Base-by-base conservation (phyloP, 2,329 filamentous ascomycete species). In the Gyromitra esculenta region DNA sequence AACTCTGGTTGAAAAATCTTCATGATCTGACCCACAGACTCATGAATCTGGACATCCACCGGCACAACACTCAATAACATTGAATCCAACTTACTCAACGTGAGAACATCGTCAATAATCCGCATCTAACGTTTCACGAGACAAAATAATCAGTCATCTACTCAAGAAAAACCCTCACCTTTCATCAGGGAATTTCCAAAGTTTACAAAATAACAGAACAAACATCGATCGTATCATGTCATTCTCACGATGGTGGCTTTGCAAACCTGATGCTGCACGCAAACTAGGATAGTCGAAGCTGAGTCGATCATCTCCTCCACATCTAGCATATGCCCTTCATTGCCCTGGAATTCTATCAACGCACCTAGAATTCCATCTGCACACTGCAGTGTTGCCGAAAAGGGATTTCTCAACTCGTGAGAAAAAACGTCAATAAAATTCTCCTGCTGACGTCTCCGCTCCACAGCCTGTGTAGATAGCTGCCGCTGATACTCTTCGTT, bases 1-100 rank as follows among this genome's bases (percentile, higher is more conserved):
- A 95, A 84, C 81, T 95, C 92, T 5, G 91, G 87, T 83, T 94
- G 91, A 80, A 94, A 93, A 89, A 95, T 93, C 82, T 92, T 93
- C 65, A 93, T 84, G 0, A 91, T 90, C 54, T 89, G 86, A 77
- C 91, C 87, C 1, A 92, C 89, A 5, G 92, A 88, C 31, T 88
- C 87, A 45, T 92, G 83, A 0, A 91, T 91, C 80, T 92, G 90
- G 1, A 90, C 88, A 75, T 91, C 88, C 3, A 92, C 87, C 0
- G 91, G 91, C 0, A 91, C 91, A 0, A 93, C 91, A 48, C 90
- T 86, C 1, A 93, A 84, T 56, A 93, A 86, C 63, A 90, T 90
- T 1, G 90, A 91, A 81, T 93, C 91, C 13, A 93, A 86, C 81
- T 93, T 91, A 41, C 88, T 90, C 18, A 91, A 83, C 0, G 89